A percentile compares a stretch with the other conserved stretches of the same genome.
Evolutionary conservation across 495 filamentous ascomycete species (phyloP).

Genomic region (Tuber brumale): DNA sequence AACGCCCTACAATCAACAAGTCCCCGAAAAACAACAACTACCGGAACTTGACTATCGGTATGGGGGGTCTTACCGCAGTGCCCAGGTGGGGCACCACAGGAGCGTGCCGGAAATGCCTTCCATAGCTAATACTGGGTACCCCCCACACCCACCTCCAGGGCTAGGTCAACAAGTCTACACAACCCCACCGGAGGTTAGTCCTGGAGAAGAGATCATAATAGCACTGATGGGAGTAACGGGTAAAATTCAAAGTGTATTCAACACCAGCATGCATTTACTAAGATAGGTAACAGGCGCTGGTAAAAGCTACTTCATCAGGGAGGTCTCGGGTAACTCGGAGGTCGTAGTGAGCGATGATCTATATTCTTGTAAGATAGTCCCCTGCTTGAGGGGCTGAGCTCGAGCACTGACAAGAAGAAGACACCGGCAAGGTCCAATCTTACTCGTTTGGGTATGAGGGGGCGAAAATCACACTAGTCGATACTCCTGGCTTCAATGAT

Average conservation of each 20-base stretch:
- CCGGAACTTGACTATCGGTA: no score
- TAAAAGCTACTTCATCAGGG: conserved; percentile 46
- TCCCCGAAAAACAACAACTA: no score
- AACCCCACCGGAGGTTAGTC: neutral
- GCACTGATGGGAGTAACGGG: conserved; percentile 47
- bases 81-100: no score
- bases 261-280: neutral
- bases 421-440: conserved; percentile 24
- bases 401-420: conserved; percentile 8
- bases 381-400: neutral
- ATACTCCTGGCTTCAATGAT: conserved; percentile 52
- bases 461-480: conserved; percentile 43
- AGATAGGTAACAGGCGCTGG: conserved; percentile 38
- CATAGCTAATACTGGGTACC: neutral
- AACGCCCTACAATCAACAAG: no score
- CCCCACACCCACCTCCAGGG: neutral
- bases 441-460: conserved; percentile 22
- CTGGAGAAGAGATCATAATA: conserved; percentile 26
- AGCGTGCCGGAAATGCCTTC: neutral
- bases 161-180: no score
- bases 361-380: conserved; percentile 23
- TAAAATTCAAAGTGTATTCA: neutral
- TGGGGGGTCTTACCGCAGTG: no score
- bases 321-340: conserved; percentile 22
- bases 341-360: conserved; percentile 30